Evolutionary conservation across 352 stramenopile genomes (phyloP), one percentile per base, ranked within the genome.

Genomic region (Salisapilia sapeloensis): DNA sequence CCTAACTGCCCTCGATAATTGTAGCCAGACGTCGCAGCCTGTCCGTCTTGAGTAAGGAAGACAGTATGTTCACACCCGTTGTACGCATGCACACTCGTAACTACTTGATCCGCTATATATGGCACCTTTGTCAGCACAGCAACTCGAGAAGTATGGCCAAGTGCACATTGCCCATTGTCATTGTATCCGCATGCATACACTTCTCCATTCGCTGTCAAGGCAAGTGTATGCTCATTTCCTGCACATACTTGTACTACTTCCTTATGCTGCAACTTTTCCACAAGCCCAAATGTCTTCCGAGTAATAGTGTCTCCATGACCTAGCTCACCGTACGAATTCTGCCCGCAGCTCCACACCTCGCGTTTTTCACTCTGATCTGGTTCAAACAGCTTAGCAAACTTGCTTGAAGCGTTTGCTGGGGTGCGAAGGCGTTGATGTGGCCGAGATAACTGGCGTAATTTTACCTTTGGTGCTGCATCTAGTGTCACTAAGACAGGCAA

Each of bases 31-130:
- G 66, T 85, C 11, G 74, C 75, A 8, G 75, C 54, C 25, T 59
- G 48, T 2, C 86, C 86, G 18, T 92, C 74, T 33, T 65, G 46
- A 2, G 65, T 72, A 0, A 96, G 58, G 1, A 89, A 29, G 4
- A 96, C 58, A 0, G 75, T 92, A 42, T 96, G 86, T 36, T 96
- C 86, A 39, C 86, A 96, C 4, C 86, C 86, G 36, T 96, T 96
- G 44, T 92, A 96, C 3, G 84, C 81, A 38, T 95, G 77, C 0
- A 95, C 70, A 51, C 94, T 70, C 3, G 48, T 29, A 11, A 91
- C 55, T 7, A 17, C 23, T 6, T 48, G 44, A 6, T 67, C 56
- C 13, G 50, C 53, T 15, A 90, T 40, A 24, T 77, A 82, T 3
- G 61, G 51, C 1, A 96, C 46, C 11, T 79, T 53, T 1, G 65